Conservation (phyloP, 2,329 filamentous ascomycete species). For the Colletotrichum sublineola region DNA sequence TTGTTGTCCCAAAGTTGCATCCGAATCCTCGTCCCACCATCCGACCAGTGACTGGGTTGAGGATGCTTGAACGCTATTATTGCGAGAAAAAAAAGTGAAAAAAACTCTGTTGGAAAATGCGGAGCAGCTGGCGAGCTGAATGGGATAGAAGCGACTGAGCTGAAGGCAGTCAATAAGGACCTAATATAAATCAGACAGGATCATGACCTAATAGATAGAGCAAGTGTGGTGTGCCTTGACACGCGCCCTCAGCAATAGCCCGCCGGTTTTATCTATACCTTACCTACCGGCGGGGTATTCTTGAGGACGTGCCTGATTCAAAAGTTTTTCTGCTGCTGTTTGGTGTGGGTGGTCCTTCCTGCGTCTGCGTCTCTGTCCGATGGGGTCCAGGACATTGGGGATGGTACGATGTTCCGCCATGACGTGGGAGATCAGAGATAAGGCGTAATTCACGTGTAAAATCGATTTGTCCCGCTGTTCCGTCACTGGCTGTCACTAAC, state of each 20-base stretch:
- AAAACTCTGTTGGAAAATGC: slow-evolving; percentile 3
- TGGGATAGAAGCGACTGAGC: background rate
- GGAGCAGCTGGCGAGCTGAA: background rate
- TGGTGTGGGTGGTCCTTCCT: slow-evolving; percentile 9
- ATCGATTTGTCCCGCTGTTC: slow-evolving; percentile 36
- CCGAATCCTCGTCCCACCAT: background rate
- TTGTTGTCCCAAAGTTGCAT: slow-evolving; percentile 10
- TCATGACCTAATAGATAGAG: background rate
- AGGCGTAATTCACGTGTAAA: slow-evolving; percentile 40
- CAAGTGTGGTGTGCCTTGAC: background rate
- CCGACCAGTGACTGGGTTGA: slow-evolving; percentile 4
- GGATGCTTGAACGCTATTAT: too few relatives aligned
- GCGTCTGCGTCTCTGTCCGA: background rate
- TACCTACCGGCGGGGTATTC: background rate
- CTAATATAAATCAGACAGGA: background rate
- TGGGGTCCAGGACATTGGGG: background rate
- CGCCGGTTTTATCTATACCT: background rate
- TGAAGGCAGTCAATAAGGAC: background rate
- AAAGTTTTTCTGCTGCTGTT: background rate
- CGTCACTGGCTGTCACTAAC: slow-evolving; percentile 9
- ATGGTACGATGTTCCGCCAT: slow-evolving; percentile 34
- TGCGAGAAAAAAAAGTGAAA: background rate
- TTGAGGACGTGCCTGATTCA: background rate
- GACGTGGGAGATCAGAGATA: slow-evolving; percentile 36
- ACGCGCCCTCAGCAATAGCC: background rate